Percentiles rank a stretch among this genome's conserved stretches.
Evolutionary conservation across 1,284 basidiomycete species (phyloP).

Genomic region (Sporisorium exsertum): DNA sequence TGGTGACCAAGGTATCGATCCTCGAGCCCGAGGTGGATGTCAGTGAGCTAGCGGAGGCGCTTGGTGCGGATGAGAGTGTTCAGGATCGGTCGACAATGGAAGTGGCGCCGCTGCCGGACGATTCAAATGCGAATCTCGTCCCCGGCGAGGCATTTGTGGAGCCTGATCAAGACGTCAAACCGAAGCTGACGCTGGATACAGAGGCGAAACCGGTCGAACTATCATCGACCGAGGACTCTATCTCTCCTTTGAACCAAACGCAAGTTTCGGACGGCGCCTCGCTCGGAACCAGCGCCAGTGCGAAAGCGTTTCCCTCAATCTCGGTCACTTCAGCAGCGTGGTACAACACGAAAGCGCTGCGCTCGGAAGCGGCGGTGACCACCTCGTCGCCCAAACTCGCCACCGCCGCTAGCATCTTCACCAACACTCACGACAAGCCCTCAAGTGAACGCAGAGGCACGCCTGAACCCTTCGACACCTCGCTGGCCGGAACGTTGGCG

Average conservation of each 20-base stretch:
- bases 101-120: not conserved
- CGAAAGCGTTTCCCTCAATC: slow-evolving; percentile 54
- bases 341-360: slow-evolving; percentile 49
- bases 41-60: slow-evolving; percentile 38
- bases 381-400: slow-evolving; percentile 24
- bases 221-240: not conserved
- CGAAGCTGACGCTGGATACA: not conserved
- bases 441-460: not conserved
- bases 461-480: slow-evolving; percentile 18
- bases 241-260: slow-evolving; percentile 3
- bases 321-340: slow-evolving; percentile 56
- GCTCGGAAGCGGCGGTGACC: slow-evolving; percentile 16
- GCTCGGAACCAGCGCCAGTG: slow-evolving; percentile 30
- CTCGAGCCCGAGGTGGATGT: slow-evolving; percentile 50
- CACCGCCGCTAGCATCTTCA: slow-evolving; percentile 19
- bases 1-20: slow-evolving; percentile 41
- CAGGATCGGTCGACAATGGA: not conserved
- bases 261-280: slow-evolving; percentile 27
- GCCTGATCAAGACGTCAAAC: not conserved
- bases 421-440: slow-evolving; percentile 2
- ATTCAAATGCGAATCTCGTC: slow-evolving; percentile 7
- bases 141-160: not conserved
- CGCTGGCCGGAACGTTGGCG: slow-evolving; percentile 21
- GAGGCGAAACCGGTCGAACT: not conserved
- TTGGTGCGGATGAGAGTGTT: slow-evolving; percentile 12